Conservation (phyloP, 2,329 filamentous ascomycete species). For the Fusarium compactum region DNA sequence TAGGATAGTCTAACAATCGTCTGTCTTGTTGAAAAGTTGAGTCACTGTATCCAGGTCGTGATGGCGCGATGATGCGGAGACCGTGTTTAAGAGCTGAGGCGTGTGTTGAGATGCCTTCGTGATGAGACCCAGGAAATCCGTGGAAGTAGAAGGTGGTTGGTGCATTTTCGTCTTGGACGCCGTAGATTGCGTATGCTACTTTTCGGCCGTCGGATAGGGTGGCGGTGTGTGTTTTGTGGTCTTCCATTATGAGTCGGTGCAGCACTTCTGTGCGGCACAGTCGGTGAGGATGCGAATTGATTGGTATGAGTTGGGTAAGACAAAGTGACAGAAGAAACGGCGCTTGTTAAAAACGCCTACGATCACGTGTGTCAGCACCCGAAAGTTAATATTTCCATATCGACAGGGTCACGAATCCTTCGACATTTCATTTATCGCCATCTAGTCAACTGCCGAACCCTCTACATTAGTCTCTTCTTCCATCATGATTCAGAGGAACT, state of each 20-base stretch:
- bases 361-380: neutral
- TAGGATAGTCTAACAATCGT: slow-evolving; percentile 11
- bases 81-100: neutral
- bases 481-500: neutral
- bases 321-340: neutral
- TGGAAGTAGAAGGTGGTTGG: slow-evolving; percentile 30
- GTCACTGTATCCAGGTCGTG: slow-evolving; percentile 22
- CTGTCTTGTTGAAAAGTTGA: slow-evolving; percentile 31
- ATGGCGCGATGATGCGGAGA: slow-evolving; percentile 18
- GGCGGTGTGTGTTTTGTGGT: neutral
- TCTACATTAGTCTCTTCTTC: neutral
- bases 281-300: neutral
- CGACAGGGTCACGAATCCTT: neutral
- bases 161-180: slow-evolving; percentile 4
- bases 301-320: neutral
- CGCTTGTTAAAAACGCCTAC: neutral
- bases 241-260: neutral
- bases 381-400: neutral
- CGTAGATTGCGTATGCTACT: slow-evolving; percentile 27
- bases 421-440: neutral
- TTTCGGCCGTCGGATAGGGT: slow-evolving; percentile 25
- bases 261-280: too few relatives aligned
- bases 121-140: slow-evolving; percentile 32
- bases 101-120: slow-evolving; percentile 18
- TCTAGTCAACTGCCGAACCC: neutral